Evolutionary conservation across 2,329 filamentous ascomycete genomes (phyloP).

Genomic region (Trichophyton mentagrophytes): DNA sequence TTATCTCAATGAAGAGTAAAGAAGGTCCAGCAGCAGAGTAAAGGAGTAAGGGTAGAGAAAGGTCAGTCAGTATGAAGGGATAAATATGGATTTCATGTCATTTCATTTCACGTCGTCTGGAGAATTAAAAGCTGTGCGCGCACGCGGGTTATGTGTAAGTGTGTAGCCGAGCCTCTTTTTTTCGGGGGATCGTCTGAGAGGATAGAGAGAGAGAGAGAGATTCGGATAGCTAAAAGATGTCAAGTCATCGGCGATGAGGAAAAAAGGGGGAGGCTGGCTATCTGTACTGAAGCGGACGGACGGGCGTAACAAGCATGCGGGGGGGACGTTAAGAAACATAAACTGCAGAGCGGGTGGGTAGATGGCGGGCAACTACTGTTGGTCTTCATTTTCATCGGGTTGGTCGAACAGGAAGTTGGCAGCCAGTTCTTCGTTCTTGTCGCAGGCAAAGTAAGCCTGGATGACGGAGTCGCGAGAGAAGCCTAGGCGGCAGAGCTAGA

Average conservation of each 20-base stretch:
- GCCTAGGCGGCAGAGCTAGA: slow-evolving; percentile 74
- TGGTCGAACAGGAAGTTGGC: slow-evolving; percentile 98
- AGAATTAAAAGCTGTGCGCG: not conserved
- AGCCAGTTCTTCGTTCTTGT: slow-evolving; percentile 97
- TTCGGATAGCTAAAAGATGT: no score
- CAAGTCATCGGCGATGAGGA: not conserved
- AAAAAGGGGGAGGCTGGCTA: not conserved
- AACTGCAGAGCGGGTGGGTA: not conserved
- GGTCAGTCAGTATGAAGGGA: not conserved
- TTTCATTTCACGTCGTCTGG: not conserved
- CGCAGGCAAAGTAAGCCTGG: slow-evolving; percentile 96
- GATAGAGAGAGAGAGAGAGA: no score
- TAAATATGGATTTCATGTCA: not conserved
- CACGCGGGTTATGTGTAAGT: no score
- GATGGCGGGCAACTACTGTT: slow-evolving; percentile 3
- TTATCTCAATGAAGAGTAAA: not conserved
- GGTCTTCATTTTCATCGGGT: slow-evolving; percentile 59
- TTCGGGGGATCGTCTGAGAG: no score
- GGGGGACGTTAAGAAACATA: not conserved
- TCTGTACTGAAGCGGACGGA: not conserved
- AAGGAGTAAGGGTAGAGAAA: no score
- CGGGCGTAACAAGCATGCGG: not conserved
- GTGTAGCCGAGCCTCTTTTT: not conserved
- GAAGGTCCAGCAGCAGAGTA: not conserved
- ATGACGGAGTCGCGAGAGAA: slow-evolving; percentile 90